Conservation (phyloP, 306 rosid species). For the Cicer bijugum region DNA sequence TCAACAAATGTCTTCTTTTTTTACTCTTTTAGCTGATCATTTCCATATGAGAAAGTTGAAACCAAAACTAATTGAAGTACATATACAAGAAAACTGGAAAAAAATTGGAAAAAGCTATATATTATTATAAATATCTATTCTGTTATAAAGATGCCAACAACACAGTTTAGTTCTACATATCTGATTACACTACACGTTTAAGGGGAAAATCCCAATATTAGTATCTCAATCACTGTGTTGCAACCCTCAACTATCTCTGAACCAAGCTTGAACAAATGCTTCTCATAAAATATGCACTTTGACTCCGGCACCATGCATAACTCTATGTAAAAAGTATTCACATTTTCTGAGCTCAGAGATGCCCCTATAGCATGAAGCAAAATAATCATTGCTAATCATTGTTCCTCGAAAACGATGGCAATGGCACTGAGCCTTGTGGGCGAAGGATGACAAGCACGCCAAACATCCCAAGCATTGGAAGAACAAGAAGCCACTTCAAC, state of each 20-base stretch:
- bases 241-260: conserved; percentile 45
- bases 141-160: conserved; percentile 27
- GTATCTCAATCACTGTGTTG: conserved; percentile 50
- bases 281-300: conserved; percentile 21
- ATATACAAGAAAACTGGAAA: neutral
- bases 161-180: conserved; percentile 15
- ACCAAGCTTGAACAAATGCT: conserved; percentile 42
- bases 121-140: conserved; percentile 46
- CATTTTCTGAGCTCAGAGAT: conserved; percentile 39
- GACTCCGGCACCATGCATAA: conserved; percentile 39
- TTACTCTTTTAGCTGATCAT: neutral
- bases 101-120: conserved; percentile 3
- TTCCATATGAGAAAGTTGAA: conserved; percentile 1
- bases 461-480: conserved; percentile 97
- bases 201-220: conserved; percentile 42
- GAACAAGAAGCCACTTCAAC: conserved; percentile 93
- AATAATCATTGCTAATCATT: conserved; percentile 56
- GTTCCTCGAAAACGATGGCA: conserved; percentile 94
- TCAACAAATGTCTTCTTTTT: neutral
- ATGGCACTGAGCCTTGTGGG: conserved; percentile 87
- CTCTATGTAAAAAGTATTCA: conserved; percentile 41
- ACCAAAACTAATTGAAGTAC: neutral
- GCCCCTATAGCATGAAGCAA: conserved; percentile 35
- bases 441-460: conserved; percentile 85
- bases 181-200: conserved; percentile 40